Conservation (phyloP, 73 alveolate species). For the Paraurostyla sp. region DNA sequence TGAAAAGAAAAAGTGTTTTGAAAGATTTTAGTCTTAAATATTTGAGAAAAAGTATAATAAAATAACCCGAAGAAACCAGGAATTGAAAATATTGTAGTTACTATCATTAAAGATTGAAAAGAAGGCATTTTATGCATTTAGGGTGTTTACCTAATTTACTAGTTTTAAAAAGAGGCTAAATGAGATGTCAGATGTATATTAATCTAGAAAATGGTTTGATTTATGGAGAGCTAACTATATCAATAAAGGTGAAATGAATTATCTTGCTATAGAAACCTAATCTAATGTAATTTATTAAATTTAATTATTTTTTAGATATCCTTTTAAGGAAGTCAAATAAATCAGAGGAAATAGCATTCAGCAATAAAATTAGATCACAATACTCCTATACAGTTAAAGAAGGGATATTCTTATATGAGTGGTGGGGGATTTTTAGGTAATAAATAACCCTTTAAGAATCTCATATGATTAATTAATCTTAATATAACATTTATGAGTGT, state of each 20-base stretch:
- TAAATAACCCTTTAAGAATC: background rate
- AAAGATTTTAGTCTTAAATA: background rate
- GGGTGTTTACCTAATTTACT: background rate
- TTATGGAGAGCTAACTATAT: background rate
- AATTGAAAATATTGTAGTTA: background rate
- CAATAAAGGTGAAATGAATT: background rate
- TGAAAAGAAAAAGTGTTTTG: slow-evolving; percentile 16
- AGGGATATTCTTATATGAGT: background rate
- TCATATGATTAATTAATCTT: too few relatives aligned
- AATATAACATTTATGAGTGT: too few relatives aligned
- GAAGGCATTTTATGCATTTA: slow-evolving; percentile 15
- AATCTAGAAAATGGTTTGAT: slow-evolving; percentile 19
- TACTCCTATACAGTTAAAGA: background rate
- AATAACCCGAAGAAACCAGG: background rate
- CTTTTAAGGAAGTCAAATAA: slow-evolving; percentile 5
- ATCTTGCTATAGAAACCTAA: background rate
- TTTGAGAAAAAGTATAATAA: background rate
- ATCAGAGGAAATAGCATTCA: background rate
- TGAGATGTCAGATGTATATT: background rate
- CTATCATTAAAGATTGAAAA: background rate
- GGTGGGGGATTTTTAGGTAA: slow-evolving; percentile 45
- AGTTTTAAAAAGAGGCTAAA: background rate
- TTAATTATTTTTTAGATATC: background rate
- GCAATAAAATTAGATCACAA: background rate
- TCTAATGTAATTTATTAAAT: too few relatives aligned